These are phyloP conservation scores for Zopfia rhizophila DNA, from an alignment of 2,329 filamentous ascomycete genomes.

Conservation along the genomic window DNA sequence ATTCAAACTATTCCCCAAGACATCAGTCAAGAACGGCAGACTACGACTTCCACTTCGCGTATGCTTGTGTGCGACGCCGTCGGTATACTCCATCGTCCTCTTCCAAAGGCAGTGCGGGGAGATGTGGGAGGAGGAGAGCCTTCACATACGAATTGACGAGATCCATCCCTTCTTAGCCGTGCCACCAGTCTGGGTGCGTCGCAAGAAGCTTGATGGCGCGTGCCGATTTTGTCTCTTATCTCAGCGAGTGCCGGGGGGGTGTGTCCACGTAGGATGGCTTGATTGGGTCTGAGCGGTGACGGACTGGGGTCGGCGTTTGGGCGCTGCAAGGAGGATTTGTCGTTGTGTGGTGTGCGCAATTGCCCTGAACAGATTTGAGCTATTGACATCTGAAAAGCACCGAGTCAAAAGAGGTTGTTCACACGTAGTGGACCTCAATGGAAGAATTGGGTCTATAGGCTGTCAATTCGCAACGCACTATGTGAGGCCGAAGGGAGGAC, in stretches of 20 bases:
- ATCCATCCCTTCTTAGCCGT: constrained; percentile 49
- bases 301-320: constrained; percentile 18
- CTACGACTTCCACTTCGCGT: constrained; percentile 44
- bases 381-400: constrained; percentile 22
- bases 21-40: constrained; percentile 53
- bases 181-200: constrained; percentile 36
- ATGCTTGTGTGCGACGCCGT: constrained; percentile 29
- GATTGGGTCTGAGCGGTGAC: constrained; percentile 34
- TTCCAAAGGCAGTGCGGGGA: constrained; percentile 7
- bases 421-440: constrained; percentile 36
- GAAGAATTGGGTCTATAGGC: constrained; percentile 20
- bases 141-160: constrained; percentile 53
- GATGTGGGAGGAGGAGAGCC: constrained; percentile 15
- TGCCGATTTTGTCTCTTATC: constrained; percentile 25
- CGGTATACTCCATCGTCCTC: constrained; percentile 33
- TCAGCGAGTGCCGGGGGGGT: constrained; percentile 27
- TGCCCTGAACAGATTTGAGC: constrained; percentile 15
- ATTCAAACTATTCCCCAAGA: constrained; percentile 74
- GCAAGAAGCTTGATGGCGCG: constrained; percentile 28
- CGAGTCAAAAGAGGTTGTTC: constrained; percentile 42
- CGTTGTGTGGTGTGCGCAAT: constrained; percentile 43
- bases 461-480: constrained; percentile 11
- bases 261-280: constrained; percentile 37
- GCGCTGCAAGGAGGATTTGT: constrained; percentile 36
- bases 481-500: constrained; percentile 6